These are phyloP conservation scores for Taphrina deformans DNA, from an alignment of 1,139 yeast genomes.

Conservation along the genomic window DNA sequence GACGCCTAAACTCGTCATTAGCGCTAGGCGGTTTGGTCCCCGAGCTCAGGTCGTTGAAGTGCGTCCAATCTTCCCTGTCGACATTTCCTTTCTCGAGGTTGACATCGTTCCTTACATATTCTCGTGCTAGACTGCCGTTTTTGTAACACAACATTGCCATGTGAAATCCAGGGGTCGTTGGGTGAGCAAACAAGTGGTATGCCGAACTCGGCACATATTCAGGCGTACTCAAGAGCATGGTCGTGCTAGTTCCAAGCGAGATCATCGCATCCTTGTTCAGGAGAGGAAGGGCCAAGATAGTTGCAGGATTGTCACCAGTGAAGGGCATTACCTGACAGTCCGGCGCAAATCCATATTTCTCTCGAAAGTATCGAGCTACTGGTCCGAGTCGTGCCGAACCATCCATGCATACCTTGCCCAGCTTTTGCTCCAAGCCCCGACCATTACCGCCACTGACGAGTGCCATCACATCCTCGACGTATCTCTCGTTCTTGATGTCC, in stretches of 20 bases:
- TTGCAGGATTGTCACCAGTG: slow-evolving; percentile 91
- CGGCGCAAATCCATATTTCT: slow-evolving; percentile 57
- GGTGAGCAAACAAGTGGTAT: slow-evolving; percentile 84
- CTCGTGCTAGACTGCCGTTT: slow-evolving; percentile 87
- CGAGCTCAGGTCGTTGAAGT: slow-evolving; percentile 55
- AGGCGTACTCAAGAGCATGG: slow-evolving; percentile 77
- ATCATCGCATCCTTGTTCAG: slow-evolving; percentile 67
- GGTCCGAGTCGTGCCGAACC: slow-evolving; percentile 42
- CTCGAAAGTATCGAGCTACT: slow-evolving; percentile 60
- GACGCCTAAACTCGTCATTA: slow-evolving; percentile 40
- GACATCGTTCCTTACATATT: slow-evolving; percentile 64
- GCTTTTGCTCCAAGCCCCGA: slow-evolving; percentile 50
- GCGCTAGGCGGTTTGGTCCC: slow-evolving; percentile 44
- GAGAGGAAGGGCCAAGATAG: slow-evolving; percentile 78
- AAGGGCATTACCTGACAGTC: slow-evolving; percentile 65
- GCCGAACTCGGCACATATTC: slow-evolving; percentile 75
- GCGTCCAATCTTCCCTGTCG: slow-evolving; percentile 55
- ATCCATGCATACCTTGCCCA: slow-evolving; percentile 53
- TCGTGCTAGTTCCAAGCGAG: slow-evolving; percentile 87
- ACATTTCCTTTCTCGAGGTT: slow-evolving; percentile 48
- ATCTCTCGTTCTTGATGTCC: slow-evolving; percentile 58
- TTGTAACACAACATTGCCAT: slow-evolving; percentile 97
- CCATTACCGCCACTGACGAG: slow-evolving; percentile 47
- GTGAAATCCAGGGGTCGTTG: slow-evolving; percentile 69
- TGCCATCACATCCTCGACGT: slow-evolving; percentile 55